Evolutionary conservation across 495 filamentous ascomycete genomes (phyloP).

Genomic region (Margaritispora aquatica): DNA sequence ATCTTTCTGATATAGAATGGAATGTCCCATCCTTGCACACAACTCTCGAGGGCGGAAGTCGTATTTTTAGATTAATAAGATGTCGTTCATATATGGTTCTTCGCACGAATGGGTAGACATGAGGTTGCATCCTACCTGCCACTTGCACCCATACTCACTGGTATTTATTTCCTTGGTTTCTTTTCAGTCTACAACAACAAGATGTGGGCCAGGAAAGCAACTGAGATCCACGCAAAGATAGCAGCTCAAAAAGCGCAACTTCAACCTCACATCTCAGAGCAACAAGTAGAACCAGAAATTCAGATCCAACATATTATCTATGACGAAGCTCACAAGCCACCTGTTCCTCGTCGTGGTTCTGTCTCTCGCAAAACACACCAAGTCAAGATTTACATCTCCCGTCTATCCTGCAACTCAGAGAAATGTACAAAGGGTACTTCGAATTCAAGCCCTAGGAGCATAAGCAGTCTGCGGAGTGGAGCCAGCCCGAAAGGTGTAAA

Average conservation of each 20-base stretch:
- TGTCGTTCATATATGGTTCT: not conserved
- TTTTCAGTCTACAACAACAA: not conserved
- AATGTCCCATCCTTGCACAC: not conserved
- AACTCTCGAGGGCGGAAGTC: not conserved
- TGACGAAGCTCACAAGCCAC: not conserved
- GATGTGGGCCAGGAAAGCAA: not conserved
- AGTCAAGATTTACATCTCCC: not conserved
- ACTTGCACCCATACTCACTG: not conserved
- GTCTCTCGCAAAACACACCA: not conserved
- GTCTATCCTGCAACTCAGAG: not conserved
- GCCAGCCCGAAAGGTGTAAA: not conserved
- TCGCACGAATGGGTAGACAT: not conserved
- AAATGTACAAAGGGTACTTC: not conserved
- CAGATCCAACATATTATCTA: not conserved
- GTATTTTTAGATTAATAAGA: not conserved
- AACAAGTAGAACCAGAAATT: not conserved
- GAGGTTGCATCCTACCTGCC: not conserved
- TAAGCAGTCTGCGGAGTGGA: not conserved
- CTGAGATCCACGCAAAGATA: not conserved
- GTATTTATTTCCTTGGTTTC: not conserved
- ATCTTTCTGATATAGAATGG: not conserved
- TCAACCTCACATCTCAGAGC: too few species aligned
- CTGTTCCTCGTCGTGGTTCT: not conserved
- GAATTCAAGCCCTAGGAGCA: not conserved
- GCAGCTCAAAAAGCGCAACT: too few species aligned